Evolutionary conservation across 257 asterid genomes (phyloP), one percentile per base, ranked within the genome.

Genomic region (Misopates orontium): DNA sequence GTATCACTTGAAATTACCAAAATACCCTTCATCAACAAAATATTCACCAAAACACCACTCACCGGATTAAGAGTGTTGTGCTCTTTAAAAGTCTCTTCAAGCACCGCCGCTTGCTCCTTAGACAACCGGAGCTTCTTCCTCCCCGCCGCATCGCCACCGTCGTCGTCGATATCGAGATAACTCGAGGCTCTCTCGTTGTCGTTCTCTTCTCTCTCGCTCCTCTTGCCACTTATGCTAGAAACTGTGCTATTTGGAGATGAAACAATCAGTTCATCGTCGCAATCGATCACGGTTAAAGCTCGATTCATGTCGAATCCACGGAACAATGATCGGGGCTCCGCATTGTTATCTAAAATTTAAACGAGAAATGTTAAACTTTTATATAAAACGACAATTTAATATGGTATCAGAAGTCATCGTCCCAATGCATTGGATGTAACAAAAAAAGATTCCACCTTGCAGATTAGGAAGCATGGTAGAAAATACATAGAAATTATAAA

Each of bases 241-340:
- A 87, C 96, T 0, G 97, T 90, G 71, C 99, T 94, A 84, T 83
- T 90, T 3, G 99, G 97, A 4, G 97, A 90, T 1, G 97, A 94
- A 45, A 75, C 90, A 71, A 82, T 78, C 79, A 74, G 75, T 15
- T 82, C 87, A 8, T 86, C 96, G 0, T 83, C 90, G 18, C 79
- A 75, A 4, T 80, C 90, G 17, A 64, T 56, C 67, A 61, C 77
- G 0, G 80, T 60, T 2, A 80, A 69, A 24, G 96, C 84, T 10
- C 75, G 79, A 69, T 94, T 94, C 78, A 94, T 75, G 40, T 94
- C 99, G 64, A 94, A 83, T 25, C 96, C 93, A 17, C 87, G 56
- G 8, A 69, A 71, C 1, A 32, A 12, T 8, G 82, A 67, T 67
- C 91, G 61, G 17, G 64, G 39, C 36, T 81, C 96, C 64, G 41